These are phyloP conservation scores for Fagopyrum homotropicum DNA, from an alignment of 148 eudicot species.

Conservation along the genomic window DNA sequence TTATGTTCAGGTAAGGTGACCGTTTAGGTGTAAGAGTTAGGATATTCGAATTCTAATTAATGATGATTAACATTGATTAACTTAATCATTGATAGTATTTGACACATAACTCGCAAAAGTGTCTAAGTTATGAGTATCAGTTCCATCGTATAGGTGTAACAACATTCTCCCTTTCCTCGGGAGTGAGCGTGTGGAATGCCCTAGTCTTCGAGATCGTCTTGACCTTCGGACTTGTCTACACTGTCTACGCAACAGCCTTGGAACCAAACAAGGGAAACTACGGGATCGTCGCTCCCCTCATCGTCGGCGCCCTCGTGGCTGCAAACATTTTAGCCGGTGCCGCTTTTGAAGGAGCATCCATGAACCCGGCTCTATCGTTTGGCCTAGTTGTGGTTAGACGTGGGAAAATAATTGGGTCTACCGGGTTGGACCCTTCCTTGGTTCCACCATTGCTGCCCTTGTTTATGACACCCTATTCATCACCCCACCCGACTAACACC, in stretches of 20 bases:
- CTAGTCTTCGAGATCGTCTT: constrained; percentile 74
- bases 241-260: constrained; percentile 71
- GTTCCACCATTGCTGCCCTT: constrained; percentile 57
- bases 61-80: too few species aligned
- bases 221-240: constrained; percentile 87
- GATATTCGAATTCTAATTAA: too few species aligned
- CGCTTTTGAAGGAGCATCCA: constrained; percentile 83
- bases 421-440: constrained; percentile 71
- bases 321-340: constrained; percentile 90
- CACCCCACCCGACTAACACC: constrained; percentile 36
- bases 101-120: too few species aligned
- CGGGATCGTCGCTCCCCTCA: constrained; percentile 75
- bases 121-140: too few species aligned
- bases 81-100: too few species aligned
- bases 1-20: too few species aligned
- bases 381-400: constrained; percentile 81
- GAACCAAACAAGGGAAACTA: constrained; percentile 78
- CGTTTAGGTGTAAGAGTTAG: too few species aligned
- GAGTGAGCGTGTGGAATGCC: constrained; percentile 63
- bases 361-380: constrained; percentile 90
- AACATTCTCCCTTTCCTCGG: constrained; percentile 70
- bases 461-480: constrained; percentile 61
- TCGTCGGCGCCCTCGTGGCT: constrained; percentile 73
- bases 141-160: constrained; percentile 8
- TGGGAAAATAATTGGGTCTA: constrained; percentile 86